Conservation (phyloP, 164 flowering plant genomes). For the Stephania japonica region DNA sequence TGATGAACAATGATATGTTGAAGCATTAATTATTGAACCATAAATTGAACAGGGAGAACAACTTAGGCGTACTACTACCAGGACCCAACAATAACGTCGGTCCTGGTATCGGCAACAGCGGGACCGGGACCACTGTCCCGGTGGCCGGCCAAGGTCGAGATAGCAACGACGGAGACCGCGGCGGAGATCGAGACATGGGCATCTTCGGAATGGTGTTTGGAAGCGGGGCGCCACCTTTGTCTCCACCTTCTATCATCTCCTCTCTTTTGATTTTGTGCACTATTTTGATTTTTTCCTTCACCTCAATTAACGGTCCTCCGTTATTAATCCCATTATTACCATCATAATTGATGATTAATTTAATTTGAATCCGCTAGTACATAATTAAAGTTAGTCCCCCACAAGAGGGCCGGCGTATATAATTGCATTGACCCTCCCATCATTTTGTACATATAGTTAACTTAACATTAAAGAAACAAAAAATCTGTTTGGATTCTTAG, state of each 20-base stretch:
- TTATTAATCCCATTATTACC: neutral
- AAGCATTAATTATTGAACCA: neutral
- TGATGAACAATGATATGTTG: neutral
- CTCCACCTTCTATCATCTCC: slow-evolving; percentile 10
- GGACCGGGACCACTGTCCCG: slow-evolving; percentile 24
- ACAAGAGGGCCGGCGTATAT: neutral
- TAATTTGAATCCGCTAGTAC: neutral
- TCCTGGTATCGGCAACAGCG: slow-evolving; percentile 32
- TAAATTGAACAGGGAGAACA: slow-evolving; percentile 24
- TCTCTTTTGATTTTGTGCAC: slow-evolving; percentile 11
- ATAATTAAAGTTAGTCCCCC: neutral
- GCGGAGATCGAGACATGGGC: slow-evolving; percentile 19
- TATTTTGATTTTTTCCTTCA: neutral
- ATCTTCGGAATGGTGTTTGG: slow-evolving; percentile 47
- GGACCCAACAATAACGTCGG: slow-evolving; percentile 25
- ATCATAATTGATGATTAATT: neutral
- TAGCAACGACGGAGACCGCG: neutral
- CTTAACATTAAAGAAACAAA: neutral
- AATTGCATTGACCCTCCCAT: neutral
- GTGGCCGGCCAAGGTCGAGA: neutral
- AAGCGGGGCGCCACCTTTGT: slow-evolving; percentile 24
- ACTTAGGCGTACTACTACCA: slow-evolving; percentile 20
- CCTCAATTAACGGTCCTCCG: slow-evolving; percentile 13
- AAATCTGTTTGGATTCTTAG: neutral
- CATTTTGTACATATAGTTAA: neutral